These are phyloP conservation scores for Paramecium tetraurelia DNA, from an alignment of 73 alveolate species.

Conservation along the genomic window DNA sequence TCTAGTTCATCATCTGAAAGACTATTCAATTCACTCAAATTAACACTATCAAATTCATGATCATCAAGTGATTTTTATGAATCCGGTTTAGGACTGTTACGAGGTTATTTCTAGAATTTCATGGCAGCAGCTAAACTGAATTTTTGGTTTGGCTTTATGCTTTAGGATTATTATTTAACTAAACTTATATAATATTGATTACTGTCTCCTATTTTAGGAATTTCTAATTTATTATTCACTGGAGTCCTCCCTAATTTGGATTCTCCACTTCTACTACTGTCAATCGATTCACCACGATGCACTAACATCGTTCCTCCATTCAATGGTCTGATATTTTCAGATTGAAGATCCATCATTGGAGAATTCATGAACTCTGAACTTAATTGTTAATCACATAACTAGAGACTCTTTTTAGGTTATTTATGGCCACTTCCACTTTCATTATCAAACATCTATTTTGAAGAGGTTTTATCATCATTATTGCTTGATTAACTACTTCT, in stretches of 20 bases:
- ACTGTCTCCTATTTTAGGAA: neutral
- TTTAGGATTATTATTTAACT: neutral
- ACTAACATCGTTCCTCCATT: constrained; percentile 8
- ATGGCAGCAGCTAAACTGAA: neutral
- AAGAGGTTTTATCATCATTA: neutral
- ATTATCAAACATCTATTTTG: neutral
- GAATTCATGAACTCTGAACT: neutral
- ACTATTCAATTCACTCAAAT: constrained; percentile 16
- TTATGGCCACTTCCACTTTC: neutral
- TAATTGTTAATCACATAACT: neutral
- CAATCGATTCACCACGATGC: neutral
- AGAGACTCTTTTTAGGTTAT: neutral
- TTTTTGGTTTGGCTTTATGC: neutral
- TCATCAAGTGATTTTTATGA: neutral
- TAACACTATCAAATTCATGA: constrained; percentile 29
- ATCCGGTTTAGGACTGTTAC: neutral
- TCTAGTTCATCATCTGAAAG: constrained; percentile 5
- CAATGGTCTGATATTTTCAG: neutral
- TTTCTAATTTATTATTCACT: neutral
- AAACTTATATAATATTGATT: neutral
- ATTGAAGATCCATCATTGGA: neutral
- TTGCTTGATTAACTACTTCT: neutral
- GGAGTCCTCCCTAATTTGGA: neutral
- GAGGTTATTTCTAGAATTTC: neutral
- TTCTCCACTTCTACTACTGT: neutral